Evolutionary conservation across 2,329 filamentous ascomycete species (phyloP).

Genomic region (Pseudogymnoascus sp.): DNA sequence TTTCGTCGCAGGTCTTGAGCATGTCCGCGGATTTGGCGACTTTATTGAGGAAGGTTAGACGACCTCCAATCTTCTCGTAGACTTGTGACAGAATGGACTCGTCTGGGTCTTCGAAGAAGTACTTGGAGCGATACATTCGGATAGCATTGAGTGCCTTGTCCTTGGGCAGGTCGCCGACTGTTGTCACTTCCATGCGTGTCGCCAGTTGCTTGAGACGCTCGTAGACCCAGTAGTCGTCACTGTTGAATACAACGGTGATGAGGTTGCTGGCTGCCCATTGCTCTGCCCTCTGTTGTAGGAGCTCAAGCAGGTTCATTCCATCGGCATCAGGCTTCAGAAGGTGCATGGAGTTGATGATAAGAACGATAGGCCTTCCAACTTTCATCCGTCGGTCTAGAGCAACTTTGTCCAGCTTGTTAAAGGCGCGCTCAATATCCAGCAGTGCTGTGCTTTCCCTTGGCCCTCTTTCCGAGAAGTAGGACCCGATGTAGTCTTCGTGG

Average conservation of each 20-base stretch:
- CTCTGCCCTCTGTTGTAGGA: constrained; percentile 91
- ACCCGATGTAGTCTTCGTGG: constrained; percentile 95
- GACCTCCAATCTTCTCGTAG: constrained; percentile 79
- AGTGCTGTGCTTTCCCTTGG: constrained; percentile 87
- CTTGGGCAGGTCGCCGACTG: constrained; percentile 76
- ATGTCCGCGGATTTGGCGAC: constrained; percentile 84
- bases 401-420: constrained; percentile 97
- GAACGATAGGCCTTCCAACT: constrained; percentile 61
- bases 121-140: constrained; percentile 69
- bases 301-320: constrained; percentile 84
- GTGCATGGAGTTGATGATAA: constrained; percentile 93
- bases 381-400: constrained; percentile 61
- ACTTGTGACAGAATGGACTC: constrained; percentile 59
- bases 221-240: constrained; percentile 98
- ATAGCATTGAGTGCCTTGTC: constrained; percentile 68
- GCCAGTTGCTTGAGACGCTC: constrained; percentile 87
- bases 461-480: constrained; percentile 88
- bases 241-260: constrained; percentile 89
- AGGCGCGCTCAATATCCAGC: constrained; percentile 88
- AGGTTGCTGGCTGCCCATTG: constrained; percentile 91
- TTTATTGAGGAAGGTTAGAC: constrained; percentile 77
- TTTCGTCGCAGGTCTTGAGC: constrained; percentile 65
- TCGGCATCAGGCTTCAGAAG: constrained; percentile 85
- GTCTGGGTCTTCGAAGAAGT: constrained; percentile 56
- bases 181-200: constrained; percentile 88